phyloP scores from a whole-genome alignment of 2,329 filamentous ascomycete species.

The Calonectria pseudoturangicola region DNA sequence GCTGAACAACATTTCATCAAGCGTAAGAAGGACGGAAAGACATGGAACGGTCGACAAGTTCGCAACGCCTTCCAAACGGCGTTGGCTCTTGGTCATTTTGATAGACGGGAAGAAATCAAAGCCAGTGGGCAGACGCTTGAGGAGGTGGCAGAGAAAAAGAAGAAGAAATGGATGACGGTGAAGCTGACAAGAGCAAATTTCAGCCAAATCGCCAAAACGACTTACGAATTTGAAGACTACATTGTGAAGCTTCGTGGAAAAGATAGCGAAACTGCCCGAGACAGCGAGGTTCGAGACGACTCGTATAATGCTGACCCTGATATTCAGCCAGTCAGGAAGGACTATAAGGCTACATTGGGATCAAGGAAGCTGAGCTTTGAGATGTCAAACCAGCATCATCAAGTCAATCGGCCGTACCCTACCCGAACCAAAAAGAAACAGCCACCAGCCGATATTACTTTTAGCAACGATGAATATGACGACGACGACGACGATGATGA shows the following conservation, averaged over 20 bases:
- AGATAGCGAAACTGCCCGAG: neutral
- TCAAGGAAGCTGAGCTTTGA: neutral
- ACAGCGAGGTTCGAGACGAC: neutral
- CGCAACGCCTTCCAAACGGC: conserved; percentile 38
- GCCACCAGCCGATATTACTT: neutral
- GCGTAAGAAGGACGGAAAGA: conserved; percentile 1
- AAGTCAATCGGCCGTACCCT: neutral
- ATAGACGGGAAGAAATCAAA: conserved; percentile 8
- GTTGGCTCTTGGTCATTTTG: conserved; percentile 30
- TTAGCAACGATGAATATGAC: neutral
- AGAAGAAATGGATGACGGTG: neutral
- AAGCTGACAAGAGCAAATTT: neutral
- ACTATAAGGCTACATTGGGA: neutral
- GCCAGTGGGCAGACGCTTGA: neutral
- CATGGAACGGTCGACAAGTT: conserved; percentile 39
- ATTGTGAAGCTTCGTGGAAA: conserved; percentile 8
- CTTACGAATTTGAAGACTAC: conserved; percentile 1
- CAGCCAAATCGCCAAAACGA: neutral
- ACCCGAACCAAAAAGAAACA: neutral
- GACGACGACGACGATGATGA: neutral
- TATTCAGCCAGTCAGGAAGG: neutral
- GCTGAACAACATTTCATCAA: conserved; percentile 23
- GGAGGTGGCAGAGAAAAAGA: neutral
- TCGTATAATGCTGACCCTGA: neutral
- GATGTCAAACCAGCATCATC: neutral